Conservation (phyloP, 2,329 filamentous ascomycete genomes). For the Curvularia verruculosa region DNA sequence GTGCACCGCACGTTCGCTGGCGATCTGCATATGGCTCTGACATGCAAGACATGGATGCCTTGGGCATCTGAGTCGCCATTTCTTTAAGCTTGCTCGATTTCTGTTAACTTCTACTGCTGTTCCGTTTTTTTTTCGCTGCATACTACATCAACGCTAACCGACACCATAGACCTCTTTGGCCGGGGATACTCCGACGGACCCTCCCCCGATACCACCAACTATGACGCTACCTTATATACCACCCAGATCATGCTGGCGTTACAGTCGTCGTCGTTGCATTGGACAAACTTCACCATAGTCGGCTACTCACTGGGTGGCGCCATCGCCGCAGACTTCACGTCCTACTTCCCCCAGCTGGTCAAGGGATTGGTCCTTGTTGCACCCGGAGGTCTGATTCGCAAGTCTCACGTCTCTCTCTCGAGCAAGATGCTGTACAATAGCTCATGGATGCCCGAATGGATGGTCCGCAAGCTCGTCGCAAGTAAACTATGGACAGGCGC, state of each 20-base stretch:
- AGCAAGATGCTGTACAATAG: conserved; percentile 68
- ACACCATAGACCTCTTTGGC: conserved; percentile 68
- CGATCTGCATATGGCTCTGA: conserved; percentile 3
- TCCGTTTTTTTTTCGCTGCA: not conserved
- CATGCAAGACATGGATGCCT: not conserved
- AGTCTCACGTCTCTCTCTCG: conserved; percentile 64
- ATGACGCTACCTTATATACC: conserved; percentile 75
- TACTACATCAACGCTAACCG: conserved; percentile 11
- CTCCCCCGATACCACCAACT: conserved; percentile 62
- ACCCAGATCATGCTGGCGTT: conserved; percentile 74
- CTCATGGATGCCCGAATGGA: conserved; percentile 63
- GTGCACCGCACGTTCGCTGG: conserved; percentile 8
- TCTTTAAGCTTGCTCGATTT: not conserved
- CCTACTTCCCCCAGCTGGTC: conserved; percentile 71
- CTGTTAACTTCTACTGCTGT: not conserved
- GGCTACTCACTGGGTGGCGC: conserved; percentile 84
- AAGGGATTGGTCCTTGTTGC: conserved; percentile 76
- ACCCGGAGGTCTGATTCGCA: conserved; percentile 76
- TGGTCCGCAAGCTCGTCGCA: conserved; percentile 57
- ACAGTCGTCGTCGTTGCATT: conserved; percentile 67
- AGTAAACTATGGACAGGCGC: conserved; percentile 39
- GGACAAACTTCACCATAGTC: conserved; percentile 68
- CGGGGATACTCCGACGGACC: conserved; percentile 79
- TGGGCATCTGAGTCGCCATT: not conserved
- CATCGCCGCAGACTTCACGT: conserved; percentile 71